Evolutionary conservation across 2,329 filamentous ascomycete genomes (phyloP), one percentile per base, ranked within the genome.

Genomic region (Verticillium albo-atrum): DNA sequence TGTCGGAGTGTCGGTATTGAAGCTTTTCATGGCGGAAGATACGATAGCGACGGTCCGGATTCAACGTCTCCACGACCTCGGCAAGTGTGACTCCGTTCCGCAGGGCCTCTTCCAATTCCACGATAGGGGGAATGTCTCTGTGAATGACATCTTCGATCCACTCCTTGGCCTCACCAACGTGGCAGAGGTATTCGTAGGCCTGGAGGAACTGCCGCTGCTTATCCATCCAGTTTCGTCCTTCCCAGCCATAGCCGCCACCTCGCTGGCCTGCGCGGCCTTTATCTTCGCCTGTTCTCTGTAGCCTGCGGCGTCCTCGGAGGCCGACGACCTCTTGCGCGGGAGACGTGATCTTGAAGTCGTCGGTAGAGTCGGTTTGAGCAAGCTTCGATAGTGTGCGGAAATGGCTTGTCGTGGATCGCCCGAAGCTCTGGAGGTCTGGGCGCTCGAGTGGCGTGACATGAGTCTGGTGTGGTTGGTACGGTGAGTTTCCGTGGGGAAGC

Each of bases 111-210:
- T 99, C 95, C 1, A 99, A 78, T 71, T 97, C 88, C 25, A 99
- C 90, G 67, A 98, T 97, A 1, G 94, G 90, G 3, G 95, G 93
- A 37, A 99, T 91, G 56, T 89, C 81, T 65, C 89, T 87, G 63
- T 94, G 86, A 59, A 95, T 91, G 61, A 97, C 86, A 71, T 96
- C 81, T 70, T 99, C 95, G 65, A 99, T 97, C 95, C 95, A 99
- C 75, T 98, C 94, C 72, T 98, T 98, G 25, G 95, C 95, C 78
- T 99, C 95, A 72, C 95, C 95, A 65, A 99, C 98, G 71, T 99
- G 95, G 72, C 95, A 99, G 37, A 99, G 88, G 72, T 99, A 99
- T 73, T 99, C 95, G 71, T 99, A 99, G 6, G 95, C 95, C 74
- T 96, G 91, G 57, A 99, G 77, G 69, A 97, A 98, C 72, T 98